These are phyloP conservation scores for Chaetomium globosum DNA, from an alignment of 2,329 filamentous ascomycete genomes.

Conservation along the genomic window DNA sequence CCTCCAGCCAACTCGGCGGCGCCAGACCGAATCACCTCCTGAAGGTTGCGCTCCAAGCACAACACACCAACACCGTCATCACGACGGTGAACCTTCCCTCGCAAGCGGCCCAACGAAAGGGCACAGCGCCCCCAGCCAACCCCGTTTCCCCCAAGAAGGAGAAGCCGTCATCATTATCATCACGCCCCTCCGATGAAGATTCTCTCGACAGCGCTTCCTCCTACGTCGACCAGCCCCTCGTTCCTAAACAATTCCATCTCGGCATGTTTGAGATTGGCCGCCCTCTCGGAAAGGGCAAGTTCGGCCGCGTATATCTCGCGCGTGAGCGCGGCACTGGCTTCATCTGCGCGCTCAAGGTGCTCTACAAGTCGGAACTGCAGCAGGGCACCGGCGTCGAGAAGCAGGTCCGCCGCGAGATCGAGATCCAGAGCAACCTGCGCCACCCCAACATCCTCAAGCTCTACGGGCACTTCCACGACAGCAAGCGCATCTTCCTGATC, in stretches of 20 bases:
- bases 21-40: constrained; percentile 80
- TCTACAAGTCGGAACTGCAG: constrained; percentile 81
- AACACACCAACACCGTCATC: constrained; percentile 67
- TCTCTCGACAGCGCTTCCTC: constrained; percentile 50
- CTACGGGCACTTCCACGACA: constrained; percentile 87
- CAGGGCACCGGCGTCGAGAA: constrained; percentile 78
- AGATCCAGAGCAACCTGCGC: constrained; percentile 84
- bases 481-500: constrained; percentile 83
- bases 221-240: constrained; percentile 36
- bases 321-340: constrained; percentile 78
- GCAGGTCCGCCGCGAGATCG: constrained; percentile 83
- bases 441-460: constrained; percentile 84
- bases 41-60: constrained; percentile 81
- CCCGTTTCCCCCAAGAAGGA: constrained; percentile 51
- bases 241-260: constrained; percentile 73
- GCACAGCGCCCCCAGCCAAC: constrained; percentile 36
- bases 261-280: constrained; percentile 94
- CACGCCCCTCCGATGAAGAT: constrained; percentile 53
- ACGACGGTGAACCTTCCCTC: constrained; percentile 69
- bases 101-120: constrained; percentile 62
- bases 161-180: constrained; percentile 41
- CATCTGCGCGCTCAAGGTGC: constrained; percentile 82
- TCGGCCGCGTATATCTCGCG: constrained; percentile 82
- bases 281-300: constrained; percentile 84
- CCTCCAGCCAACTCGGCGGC: constrained; percentile 52